Evolutionary conservation across 257 asterid species (phyloP).

Genomic region (Solanum ossicruentum): DNA sequence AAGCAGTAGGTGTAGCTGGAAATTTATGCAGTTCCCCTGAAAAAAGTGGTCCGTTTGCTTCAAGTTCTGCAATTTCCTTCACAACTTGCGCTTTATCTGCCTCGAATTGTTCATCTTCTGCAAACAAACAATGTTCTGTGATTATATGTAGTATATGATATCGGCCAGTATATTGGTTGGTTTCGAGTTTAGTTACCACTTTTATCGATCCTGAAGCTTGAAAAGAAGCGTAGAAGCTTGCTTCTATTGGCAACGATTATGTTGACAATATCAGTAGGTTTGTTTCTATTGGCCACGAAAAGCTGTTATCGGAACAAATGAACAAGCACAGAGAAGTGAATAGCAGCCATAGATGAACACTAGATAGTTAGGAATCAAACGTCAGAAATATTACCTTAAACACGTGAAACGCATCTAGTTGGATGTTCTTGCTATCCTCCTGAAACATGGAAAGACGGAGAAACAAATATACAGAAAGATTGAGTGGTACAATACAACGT

Average conservation of each 20-base stretch:
- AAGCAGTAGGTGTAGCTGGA: neutral
- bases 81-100: constrained; percentile 74
- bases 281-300: constrained; percentile 81
- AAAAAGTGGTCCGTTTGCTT: constrained; percentile 17
- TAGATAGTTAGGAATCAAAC: neutral
- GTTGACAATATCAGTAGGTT: constrained; percentile 55
- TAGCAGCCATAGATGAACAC: neutral
- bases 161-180: neutral
- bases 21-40: constrained; percentile 2
- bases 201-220: constrained; percentile 48
- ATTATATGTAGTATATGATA: neutral
- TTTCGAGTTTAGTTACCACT: constrained; percentile 17
- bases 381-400: constrained; percentile 50
- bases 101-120: constrained; percentile 78
- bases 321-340: neutral
- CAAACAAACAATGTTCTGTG: neutral
- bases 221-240: constrained; percentile 62
- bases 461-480: neutral
- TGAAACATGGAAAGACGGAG: constrained; percentile 16
- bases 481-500: neutral
- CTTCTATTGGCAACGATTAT: constrained; percentile 56
- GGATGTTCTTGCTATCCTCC: constrained; percentile 86
- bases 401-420: constrained; percentile 74
- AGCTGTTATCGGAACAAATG: constrained; percentile 33
- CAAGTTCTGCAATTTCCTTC: constrained; percentile 49